A percentile compares a stretch with the other conserved stretches of the same genome.
These are phyloP conservation scores for Arctium lappa DNA, from an alignment of 129 eudicot genomes.

Conservation along the genomic window DNA sequence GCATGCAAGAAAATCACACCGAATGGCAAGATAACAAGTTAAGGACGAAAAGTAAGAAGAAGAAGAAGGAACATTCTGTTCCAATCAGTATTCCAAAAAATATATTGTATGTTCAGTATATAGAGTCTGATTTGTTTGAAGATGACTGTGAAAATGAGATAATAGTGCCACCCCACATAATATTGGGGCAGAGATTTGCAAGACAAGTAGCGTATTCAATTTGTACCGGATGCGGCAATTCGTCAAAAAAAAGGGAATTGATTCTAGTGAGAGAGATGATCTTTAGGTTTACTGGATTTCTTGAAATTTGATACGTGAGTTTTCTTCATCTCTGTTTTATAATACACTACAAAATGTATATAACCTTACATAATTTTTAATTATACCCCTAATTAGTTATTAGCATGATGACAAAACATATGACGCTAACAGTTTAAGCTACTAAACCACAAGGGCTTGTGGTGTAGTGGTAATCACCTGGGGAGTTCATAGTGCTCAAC, in stretches of 20 bases:
- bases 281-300: conserved; percentile 64
- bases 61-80: neutral
- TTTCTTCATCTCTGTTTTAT: neutral
- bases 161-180: conserved; percentile 70
- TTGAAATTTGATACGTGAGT: conserved; percentile 40
- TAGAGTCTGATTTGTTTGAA: conserved; percentile 39
- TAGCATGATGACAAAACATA: neutral
- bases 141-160: conserved; percentile 40
- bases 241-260: conserved; percentile 46
- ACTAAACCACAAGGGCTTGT: no score
- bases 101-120: conserved; percentile 7
- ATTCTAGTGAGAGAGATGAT: conserved; percentile 62
- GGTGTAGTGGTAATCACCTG: no score
- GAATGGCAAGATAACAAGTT: neutral
- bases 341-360: neutral
- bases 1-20: neutral
- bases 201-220: conserved; percentile 58
- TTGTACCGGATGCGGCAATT: conserved; percentile 48
- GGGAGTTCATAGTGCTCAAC: no score
- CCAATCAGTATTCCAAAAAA: conserved; percentile 32
- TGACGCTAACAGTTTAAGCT: neutral
- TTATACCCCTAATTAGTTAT: no score
- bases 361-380: neutral
- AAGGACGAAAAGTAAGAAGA: conserved; percentile 19
- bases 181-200: conserved; percentile 49